Conservation (phyloP, 495 filamentous ascomycete genomes). For the Sabuloglossum arenarium region DNA sequence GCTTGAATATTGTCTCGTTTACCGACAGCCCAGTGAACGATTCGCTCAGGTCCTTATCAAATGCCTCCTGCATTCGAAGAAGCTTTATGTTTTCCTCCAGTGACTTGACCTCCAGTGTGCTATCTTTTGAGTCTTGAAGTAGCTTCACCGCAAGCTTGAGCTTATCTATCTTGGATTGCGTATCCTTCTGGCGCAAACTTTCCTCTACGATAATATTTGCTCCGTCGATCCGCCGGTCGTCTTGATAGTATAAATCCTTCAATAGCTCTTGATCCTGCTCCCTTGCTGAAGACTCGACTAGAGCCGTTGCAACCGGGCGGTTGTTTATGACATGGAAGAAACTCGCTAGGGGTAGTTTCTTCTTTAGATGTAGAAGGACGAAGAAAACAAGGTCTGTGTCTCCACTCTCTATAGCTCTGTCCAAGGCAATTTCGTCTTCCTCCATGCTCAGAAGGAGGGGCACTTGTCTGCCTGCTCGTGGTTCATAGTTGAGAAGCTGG, state of each 20-base stretch:
- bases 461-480: conserved; percentile 83
- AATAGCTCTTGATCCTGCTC: conserved; percentile 62
- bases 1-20: conserved; percentile 75
- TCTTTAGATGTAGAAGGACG: conserved; percentile 73
- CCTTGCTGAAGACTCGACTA: conserved; percentile 67
- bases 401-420: conserved; percentile 91
- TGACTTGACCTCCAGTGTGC: conserved; percentile 48
- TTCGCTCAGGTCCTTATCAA: conserved; percentile 63
- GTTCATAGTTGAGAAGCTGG: conserved; percentile 78
- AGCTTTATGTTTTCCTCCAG: conserved; percentile 60
- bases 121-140: conserved; percentile 65
- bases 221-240: conserved; percentile 79
- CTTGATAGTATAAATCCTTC: conserved; percentile 95
- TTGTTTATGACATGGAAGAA: conserved; percentile 88
- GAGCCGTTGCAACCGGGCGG: conserved; percentile 67
- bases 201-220: conserved; percentile 71
- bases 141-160: conserved; percentile 65
- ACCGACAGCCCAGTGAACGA: conserved; percentile 60
- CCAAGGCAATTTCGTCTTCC: conserved; percentile 83
- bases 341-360: conserved; percentile 69
- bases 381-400: conserved; percentile 83
- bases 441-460: conserved; percentile 90
- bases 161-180: conserved; percentile 51
- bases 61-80: conserved; percentile 61
- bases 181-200: conserved; percentile 41